These are phyloP conservation scores for Cardiospermum halicacabum DNA, from an alignment of 345 rosid genomes.

Conservation along the genomic window DNA sequence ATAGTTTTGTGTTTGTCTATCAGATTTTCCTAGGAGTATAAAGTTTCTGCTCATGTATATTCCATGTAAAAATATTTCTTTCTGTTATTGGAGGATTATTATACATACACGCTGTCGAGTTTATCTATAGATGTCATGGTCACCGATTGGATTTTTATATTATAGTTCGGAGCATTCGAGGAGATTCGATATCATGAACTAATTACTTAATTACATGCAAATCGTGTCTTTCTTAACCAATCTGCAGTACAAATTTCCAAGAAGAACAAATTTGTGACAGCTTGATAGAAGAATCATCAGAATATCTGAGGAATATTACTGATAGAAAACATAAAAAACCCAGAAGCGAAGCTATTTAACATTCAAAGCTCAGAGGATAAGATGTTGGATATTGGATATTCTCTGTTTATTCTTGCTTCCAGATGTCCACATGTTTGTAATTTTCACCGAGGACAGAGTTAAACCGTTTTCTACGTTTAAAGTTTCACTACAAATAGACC, in stretches of 20 bases:
- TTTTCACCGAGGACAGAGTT: background rate
- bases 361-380: conserved; percentile 1
- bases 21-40: too few relatives aligned
- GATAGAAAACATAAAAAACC: background rate
- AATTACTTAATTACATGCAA: background rate
- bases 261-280: background rate
- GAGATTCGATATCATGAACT: background rate
- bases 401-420: conserved; percentile 14
- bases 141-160: background rate
- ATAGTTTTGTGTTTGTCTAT: too few relatives aligned
- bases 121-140: background rate
- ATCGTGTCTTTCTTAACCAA: background rate
- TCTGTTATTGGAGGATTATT: too few relatives aligned
- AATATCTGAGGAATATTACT: background rate
- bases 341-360: background rate
- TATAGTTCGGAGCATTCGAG: background rate
- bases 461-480: background rate
- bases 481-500: conserved; percentile 2
- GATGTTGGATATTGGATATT: conserved; percentile 23
- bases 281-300: background rate
- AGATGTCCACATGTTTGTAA: background rate
- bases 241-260: background rate
- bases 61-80: too few relatives aligned
- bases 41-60: too few relatives aligned
- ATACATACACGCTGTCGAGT: background rate